Evolutionary conservation across 306 rosid genomes (phyloP), one percentile per base, ranked within the genome.

Genomic region (Cucurbita maxima): DNA sequence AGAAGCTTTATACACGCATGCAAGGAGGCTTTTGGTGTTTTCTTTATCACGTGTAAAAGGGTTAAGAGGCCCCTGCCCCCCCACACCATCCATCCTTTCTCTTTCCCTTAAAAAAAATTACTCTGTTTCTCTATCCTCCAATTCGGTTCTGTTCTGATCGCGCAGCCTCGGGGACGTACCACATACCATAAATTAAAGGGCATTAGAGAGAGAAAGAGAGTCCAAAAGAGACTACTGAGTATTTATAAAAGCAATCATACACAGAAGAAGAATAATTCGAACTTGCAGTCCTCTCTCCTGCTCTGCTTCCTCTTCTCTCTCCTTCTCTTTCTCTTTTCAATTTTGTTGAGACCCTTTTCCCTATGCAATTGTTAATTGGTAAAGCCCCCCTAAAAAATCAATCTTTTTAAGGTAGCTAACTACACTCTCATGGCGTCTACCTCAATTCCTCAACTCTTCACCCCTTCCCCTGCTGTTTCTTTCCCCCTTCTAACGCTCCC

Each of bases 211-310:
- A 15, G 58, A 30, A 30, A 30, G 34, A 30, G 84, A 78, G 92
- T 86, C 87, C 90, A 91, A 88, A 84, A 83, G 72, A 85, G 87
- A 79, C 60, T 70, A 77, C 83, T 77, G 81, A 72, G 90, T 76
- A 74, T 82, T 78, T 82, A 75, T 82, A 82, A 91, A 85, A 83
- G 89, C 96, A 87, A 84, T 80, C 84, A 88, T 82, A 85, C 82
- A 83, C 86, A 69, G 90, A 87, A 87, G 97, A 87, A 89, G 96
- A 89, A 89, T 84, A 91, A 91, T 91, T 87, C 84, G 90, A 91
- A 86, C 85, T 89, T 86, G 85, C 97, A 86, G 89, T 87, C 84
- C 86, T 77, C 86, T 80, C 77, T 72, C 77, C 82, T 83, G 90
- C 92, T 75, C 71, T 76, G 72, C 54, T 73, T 45, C 72, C 73